These are phyloP conservation scores for Fusarium musae DNA, from an alignment of 2,329 filamentous ascomycete genomes.

Conservation along the genomic window DNA sequence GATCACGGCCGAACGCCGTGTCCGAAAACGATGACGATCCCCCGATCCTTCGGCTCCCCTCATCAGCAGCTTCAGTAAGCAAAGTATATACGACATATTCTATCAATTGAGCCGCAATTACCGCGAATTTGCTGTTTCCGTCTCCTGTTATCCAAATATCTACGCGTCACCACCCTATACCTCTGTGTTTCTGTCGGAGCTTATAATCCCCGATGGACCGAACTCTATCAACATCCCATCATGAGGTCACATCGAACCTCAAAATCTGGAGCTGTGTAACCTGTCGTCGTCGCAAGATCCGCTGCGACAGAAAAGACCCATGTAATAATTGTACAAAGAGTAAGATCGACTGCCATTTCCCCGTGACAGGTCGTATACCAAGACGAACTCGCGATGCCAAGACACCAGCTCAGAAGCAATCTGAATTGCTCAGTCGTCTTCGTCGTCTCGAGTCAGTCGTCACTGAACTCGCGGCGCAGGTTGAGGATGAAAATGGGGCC, in stretches of 20 bases:
- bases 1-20: slow-evolving; percentile 47
- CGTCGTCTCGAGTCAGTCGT: slow-evolving; percentile 47
- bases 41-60: slow-evolving; percentile 16
- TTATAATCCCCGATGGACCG: slow-evolving; percentile 36
- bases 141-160: not conserved
- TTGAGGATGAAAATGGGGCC: slow-evolving; percentile 42
- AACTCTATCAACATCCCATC: slow-evolving; percentile 10
- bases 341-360: slow-evolving; percentile 47
- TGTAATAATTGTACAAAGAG: slow-evolving; percentile 44
- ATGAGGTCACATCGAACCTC: slow-evolving; percentile 20
- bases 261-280: slow-evolving; percentile 49
- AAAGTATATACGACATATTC: not conserved
- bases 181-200: slow-evolving; percentile 1
- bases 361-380: slow-evolving; percentile 47
- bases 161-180: not conserved
- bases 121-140: not conserved
- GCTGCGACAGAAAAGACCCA: slow-evolving; percentile 46
- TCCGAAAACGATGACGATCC: slow-evolving; percentile 38
- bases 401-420: slow-evolving; percentile 45
- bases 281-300: slow-evolving; percentile 47
- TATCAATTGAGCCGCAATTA: not conserved
- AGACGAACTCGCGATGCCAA: slow-evolving; percentile 39
- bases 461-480: slow-evolving; percentile 46
- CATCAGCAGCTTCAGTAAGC: not conserved
- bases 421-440: slow-evolving; percentile 46